Percentiles rank a stretch among this genome's conserved stretches.
phyloP scores from a whole-genome alignment of 345 rosid species.

The Schrenkiella parvula region DNA sequence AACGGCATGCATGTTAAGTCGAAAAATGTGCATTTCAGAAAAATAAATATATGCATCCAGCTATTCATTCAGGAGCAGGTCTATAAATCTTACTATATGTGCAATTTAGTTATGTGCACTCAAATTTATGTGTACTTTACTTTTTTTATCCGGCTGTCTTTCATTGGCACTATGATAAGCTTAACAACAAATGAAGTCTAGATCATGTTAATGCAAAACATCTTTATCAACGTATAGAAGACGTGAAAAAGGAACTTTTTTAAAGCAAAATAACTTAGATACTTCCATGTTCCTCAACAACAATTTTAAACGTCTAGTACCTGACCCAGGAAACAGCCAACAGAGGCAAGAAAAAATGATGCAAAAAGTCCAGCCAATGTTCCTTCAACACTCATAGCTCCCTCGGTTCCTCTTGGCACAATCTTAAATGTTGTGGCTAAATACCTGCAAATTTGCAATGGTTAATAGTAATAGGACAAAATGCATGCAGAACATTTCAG shows the following conservation, averaged over 20 bases:
- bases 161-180: neutral
- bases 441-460: slow-evolving; percentile 37
- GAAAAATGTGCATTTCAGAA: neutral
- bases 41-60: neutral
- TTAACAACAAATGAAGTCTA: neutral
- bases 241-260: neutral
- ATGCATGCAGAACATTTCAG: neutral
- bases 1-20: neutral
- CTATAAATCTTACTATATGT: neutral
- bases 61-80: neutral
- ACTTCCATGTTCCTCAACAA: neutral
- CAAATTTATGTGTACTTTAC: neutral
- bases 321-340: slow-evolving; percentile 66
- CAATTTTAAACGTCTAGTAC: slow-evolving; percentile 36
- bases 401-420: slow-evolving; percentile 96
- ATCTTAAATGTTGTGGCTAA: slow-evolving; percentile 79
- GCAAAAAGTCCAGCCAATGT: slow-evolving; percentile 85
- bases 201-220: neutral
- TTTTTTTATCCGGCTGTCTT: neutral
- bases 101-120: neutral
- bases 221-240: neutral
- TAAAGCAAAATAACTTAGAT: neutral
- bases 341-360: slow-evolving; percentile 61
- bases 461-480: neutral
- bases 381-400: slow-evolving; percentile 95